Conservation (phyloP, 2,329 filamentous ascomycete species). For the Aspergillus awamori region DNA sequence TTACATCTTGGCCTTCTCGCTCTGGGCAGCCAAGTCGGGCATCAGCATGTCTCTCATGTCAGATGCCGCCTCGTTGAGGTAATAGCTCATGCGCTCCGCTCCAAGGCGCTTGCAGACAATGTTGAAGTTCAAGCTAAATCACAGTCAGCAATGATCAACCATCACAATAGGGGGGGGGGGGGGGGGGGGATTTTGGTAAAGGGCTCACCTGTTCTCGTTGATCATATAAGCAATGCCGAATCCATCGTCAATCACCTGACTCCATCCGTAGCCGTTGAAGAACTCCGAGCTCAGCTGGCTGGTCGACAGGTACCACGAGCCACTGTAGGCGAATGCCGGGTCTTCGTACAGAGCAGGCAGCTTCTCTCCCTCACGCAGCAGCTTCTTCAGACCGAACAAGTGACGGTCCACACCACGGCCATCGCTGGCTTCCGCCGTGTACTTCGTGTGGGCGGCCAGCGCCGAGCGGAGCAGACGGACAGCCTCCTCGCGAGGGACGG, state of each 20-base stretch:
- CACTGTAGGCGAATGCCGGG: slow-evolving; percentile 79
- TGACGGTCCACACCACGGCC: slow-evolving; percentile 95
- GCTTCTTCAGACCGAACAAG: slow-evolving; percentile 94
- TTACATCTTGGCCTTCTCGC: slow-evolving; percentile 86
- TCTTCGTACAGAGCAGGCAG: slow-evolving; percentile 83
- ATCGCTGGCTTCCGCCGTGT: slow-evolving; percentile 85
- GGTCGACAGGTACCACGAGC: slow-evolving; percentile 85
- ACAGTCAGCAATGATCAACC: slow-evolving; percentile 14
- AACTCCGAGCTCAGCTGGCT: slow-evolving; percentile 93
- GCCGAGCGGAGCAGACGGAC: slow-evolving; percentile 80
- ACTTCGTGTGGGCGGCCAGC: slow-evolving; percentile 79
- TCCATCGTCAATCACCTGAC: slow-evolving; percentile 91
- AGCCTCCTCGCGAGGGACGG: slow-evolving; percentile 64
- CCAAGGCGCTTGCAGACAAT: slow-evolving; percentile 92
- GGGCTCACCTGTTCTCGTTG: slow-evolving; percentile 84
- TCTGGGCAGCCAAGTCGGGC: slow-evolving; percentile 67
- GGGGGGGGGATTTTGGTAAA: neutral
- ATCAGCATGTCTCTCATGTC: slow-evolving; percentile 86
- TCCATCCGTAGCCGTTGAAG: slow-evolving; percentile 99
- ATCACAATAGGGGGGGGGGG: neutral
- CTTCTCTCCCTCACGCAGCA: slow-evolving; percentile 77
- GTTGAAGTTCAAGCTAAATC: slow-evolving; percentile 87
- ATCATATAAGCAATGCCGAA: slow-evolving; percentile 99
- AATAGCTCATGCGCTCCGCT: slow-evolving; percentile 91
- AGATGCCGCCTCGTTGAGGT: slow-evolving; percentile 86